Conservation (phyloP, 345 rosid genomes). For the Gossypium sturtianum region DNA sequence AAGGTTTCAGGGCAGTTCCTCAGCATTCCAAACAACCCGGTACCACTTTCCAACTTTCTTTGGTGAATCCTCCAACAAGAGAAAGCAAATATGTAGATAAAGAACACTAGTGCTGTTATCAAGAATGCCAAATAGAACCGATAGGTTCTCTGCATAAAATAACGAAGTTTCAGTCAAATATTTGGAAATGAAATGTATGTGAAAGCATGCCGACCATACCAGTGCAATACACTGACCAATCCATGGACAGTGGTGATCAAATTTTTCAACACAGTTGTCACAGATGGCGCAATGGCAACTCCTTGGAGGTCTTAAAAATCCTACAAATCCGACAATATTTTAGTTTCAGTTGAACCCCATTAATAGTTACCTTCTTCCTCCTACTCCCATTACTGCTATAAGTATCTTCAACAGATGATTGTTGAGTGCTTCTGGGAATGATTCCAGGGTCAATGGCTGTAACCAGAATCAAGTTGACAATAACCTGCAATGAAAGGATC, state of each 20-base stretch:
- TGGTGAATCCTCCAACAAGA: constrained; percentile 25
- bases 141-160: constrained; percentile 35
- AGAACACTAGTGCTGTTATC: constrained; percentile 25
- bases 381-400: constrained; percentile 18
- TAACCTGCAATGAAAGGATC: constrained; percentile 19
- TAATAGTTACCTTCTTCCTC: constrained; percentile 26
- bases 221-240: constrained; percentile 38
- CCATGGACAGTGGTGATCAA: constrained; percentile 44
- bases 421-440: constrained; percentile 23
- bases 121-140: constrained; percentile 26
- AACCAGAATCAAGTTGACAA: constrained; percentile 28
- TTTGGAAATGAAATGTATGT: neutral
- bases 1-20: constrained; percentile 26
- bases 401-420: constrained; percentile 12
- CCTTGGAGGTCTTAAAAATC: constrained; percentile 38
- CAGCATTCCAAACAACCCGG: constrained; percentile 24
- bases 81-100: constrained; percentile 25
- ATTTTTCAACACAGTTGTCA: constrained; percentile 37
- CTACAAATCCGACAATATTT: constrained; percentile 33
- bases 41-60: constrained; percentile 8
- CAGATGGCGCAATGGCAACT: constrained; percentile 42
- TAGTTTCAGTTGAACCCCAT: constrained; percentile 32
- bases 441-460: constrained; percentile 37
- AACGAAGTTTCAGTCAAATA: neutral
- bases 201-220: constrained; percentile 17